Percentiles rank a stretch among this genome's conserved stretches.
These are phyloP conservation scores for Ascodesmis nigricans DNA, from an alignment of 495 filamentous ascomycete genomes.

Conservation along the genomic window DNA sequence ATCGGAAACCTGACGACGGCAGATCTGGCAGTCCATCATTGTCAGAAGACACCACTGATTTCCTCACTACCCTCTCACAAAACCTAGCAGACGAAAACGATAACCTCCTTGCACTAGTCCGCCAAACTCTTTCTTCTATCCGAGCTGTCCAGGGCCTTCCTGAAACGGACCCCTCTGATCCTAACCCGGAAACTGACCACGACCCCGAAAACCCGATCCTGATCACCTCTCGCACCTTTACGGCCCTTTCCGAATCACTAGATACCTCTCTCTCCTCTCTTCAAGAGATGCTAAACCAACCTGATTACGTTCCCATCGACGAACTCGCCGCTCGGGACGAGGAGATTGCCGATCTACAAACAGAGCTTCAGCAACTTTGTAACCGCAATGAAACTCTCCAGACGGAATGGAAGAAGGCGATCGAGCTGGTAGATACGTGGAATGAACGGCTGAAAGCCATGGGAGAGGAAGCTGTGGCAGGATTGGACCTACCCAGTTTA, in stretches of 20 bases:
- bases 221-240: constrained; percentile 37
- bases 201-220: constrained; percentile 25
- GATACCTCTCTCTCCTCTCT: constrained; percentile 56
- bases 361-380: constrained; percentile 61
- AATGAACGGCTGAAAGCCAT: constrained; percentile 51
- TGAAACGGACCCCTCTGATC: constrained; percentile 24
- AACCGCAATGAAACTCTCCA: constrained; percentile 86
- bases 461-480: too few relatives aligned
- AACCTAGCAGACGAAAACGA: constrained; percentile 89
- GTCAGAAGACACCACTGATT: constrained; percentile 71
- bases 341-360: constrained; percentile 70
- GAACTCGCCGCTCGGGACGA: constrained; percentile 8
- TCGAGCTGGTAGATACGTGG: constrained; percentile 84
- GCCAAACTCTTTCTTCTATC: constrained; percentile 46
- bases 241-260: constrained; percentile 49
- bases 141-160: constrained; percentile 61
- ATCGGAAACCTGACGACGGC: constrained; percentile 28
- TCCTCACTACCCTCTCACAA: constrained; percentile 71
- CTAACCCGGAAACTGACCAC: constrained; percentile 6
- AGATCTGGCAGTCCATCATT: constrained; percentile 36
- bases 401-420: constrained; percentile 65
- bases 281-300: constrained; percentile 66
- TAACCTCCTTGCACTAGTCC: constrained; percentile 46
- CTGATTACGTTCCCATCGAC: constrained; percentile 89
- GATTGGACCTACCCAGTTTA: too few relatives aligned